Conservation (phyloP, 192 early-diverging fungal genomes). For the Obelidium mucronatum region DNA sequence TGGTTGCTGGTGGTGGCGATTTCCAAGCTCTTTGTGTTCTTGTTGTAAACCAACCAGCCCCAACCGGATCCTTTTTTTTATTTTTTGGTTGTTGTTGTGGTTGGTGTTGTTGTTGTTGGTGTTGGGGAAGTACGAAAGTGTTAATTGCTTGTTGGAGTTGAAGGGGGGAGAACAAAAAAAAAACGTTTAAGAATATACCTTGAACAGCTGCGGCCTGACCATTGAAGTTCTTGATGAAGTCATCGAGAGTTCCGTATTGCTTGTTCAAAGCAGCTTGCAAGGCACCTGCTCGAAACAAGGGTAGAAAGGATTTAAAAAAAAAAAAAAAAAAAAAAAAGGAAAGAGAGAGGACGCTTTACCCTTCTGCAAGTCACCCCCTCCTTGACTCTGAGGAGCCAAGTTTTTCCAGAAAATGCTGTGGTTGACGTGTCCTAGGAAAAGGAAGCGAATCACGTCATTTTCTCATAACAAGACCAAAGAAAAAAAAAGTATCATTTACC, state of each 20-base stretch:
- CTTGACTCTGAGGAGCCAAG: conserved; percentile 80
- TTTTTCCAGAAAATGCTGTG: conserved; percentile 96
- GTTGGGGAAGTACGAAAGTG: conserved; percentile 24
- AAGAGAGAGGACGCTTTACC: conserved; percentile 43
- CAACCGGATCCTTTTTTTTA: conserved; percentile 64
- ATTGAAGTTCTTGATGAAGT: conserved; percentile 80
- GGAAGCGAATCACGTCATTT: neutral
- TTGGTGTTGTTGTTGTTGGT: conserved; percentile 40
- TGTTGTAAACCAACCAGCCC: conserved; percentile 94
- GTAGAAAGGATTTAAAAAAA: neutral
- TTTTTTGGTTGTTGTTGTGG: too few species aligned
- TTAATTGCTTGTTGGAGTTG: too few species aligned
- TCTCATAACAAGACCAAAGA: conserved; percentile 26
- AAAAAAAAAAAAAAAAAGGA: too few species aligned
- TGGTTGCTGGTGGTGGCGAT: conserved; percentile 92
- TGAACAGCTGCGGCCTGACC: conserved; percentile 82
- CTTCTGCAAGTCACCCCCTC: conserved; percentile 78
- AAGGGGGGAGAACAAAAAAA: too few species aligned
- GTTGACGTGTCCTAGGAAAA: conserved; percentile 59
- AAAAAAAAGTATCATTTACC: conserved; percentile 54
- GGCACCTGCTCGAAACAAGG: neutral
- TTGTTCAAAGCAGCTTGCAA: conserved; percentile 77
- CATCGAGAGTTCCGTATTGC: conserved; percentile 86
- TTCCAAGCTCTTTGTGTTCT: conserved; percentile 75
- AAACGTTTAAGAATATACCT: too few species aligned